Evolutionary conservation across 2,329 filamentous ascomycete species (phyloP).

Genomic region (Curvularia lunata): DNA sequence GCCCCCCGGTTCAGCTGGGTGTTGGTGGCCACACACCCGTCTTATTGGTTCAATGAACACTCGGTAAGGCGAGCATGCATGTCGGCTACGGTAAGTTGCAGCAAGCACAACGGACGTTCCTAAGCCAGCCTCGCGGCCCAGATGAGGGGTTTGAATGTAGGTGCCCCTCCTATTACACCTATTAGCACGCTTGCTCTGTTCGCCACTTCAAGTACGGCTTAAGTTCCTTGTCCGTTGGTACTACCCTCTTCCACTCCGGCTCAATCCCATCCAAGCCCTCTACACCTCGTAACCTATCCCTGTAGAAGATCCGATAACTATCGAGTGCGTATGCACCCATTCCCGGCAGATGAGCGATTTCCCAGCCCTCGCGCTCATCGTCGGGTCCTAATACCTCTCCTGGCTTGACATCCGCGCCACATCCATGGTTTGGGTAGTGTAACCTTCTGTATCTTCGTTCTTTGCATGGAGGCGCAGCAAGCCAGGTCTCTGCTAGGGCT

Average conservation of each 20-base stretch:
- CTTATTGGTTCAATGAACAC: background rate
- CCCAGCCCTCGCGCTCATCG: slow-evolving; percentile 65
- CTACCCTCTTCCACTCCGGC: slow-evolving; percentile 89
- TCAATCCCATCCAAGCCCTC: slow-evolving; percentile 65
- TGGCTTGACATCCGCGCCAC: slow-evolving; percentile 51
- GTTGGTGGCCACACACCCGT: background rate
- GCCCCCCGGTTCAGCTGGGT: background rate
- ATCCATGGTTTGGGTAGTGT: slow-evolving; percentile 47
- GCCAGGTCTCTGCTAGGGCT: slow-evolving; percentile 72
- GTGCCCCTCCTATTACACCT: slow-evolving; percentile 52
- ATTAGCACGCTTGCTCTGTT: slow-evolving; percentile 68
- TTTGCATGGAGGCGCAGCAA: slow-evolving; percentile 65
- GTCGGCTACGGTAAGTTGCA: background rate
- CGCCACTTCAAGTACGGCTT: slow-evolving; percentile 86
- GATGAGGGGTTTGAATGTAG: background rate
- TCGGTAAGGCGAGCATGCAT: background rate
- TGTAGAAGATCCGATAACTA: slow-evolving; percentile 92
- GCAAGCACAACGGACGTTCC: background rate
- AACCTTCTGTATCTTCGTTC: slow-evolving; percentile 64
- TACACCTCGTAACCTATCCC: slow-evolving; percentile 73
- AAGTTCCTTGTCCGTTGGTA: slow-evolving; percentile 87
- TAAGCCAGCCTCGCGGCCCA: background rate
- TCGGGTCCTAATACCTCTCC: slow-evolving; percentile 48
- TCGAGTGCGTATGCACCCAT: slow-evolving; percentile 81
- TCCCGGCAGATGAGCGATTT: slow-evolving; percentile 81